phyloP scores from a whole-genome alignment of 306 rosid species.

The Medicago lupulina region DNA sequence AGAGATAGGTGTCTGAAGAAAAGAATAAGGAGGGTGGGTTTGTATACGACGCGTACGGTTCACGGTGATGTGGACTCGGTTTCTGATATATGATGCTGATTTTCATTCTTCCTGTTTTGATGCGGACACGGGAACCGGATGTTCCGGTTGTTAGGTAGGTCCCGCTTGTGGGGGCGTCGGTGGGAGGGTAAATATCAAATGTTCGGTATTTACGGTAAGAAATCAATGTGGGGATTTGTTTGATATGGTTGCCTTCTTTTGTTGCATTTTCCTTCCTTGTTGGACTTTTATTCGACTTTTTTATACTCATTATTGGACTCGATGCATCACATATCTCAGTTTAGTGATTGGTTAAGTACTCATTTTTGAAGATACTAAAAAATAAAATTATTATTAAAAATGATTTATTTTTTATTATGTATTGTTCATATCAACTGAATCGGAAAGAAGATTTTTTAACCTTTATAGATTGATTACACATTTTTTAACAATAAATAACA shows the following conservation, averaged over 20 bases:
- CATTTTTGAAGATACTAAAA: too few species aligned
- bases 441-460: too few species aligned
- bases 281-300: neutral
- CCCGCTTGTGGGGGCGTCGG: constrained; percentile 37
- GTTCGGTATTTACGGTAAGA: constrained; percentile 32
- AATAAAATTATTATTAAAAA: too few species aligned
- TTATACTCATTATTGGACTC: too few species aligned
- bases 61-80: constrained; percentile 45
- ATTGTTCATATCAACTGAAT: too few species aligned
- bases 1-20: constrained; percentile 28
- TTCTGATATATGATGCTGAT: neutral
- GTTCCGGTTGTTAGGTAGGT: constrained; percentile 8
- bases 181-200: constrained; percentile 29
- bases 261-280: neutral
- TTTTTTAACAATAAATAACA: too few species aligned
- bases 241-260: neutral
- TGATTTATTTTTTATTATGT: too few species aligned
- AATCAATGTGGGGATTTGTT: constrained; percentile 26
- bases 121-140: constrained; percentile 38
- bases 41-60: constrained; percentile 47
- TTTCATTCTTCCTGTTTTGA: constrained; percentile 2
- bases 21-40: constrained; percentile 29
- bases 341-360: too few species aligned
- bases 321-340: too few species aligned
- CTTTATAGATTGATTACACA: too few species aligned